phyloP scores from a whole-genome alignment of 208 protist species.

The Strigomonas culicis region DNA sequence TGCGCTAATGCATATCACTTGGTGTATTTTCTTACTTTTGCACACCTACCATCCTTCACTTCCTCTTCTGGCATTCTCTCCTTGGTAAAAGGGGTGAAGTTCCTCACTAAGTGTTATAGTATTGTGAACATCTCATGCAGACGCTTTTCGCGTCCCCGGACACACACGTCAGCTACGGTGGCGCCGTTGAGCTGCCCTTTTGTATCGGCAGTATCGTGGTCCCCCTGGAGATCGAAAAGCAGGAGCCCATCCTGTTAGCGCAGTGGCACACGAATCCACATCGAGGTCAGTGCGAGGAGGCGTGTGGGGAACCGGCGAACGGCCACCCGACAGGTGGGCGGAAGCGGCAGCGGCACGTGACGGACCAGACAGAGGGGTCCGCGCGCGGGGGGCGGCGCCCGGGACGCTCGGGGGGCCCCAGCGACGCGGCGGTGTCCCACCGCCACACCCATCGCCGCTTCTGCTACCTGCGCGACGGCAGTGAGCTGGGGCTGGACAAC shows the following conservation, averaged over 20 bases:
- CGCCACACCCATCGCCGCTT: slow-evolving; percentile 65
- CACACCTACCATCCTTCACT: slow-evolving; percentile 1
- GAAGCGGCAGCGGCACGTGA: no score
- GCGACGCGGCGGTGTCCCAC: slow-evolving; percentile 23
- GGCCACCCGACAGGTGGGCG: neutral
- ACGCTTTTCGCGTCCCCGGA: neutral
- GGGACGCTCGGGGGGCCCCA: neutral
- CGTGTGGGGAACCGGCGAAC: neutral
- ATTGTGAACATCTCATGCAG: neutral
- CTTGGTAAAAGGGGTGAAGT: slow-evolving; percentile 1
- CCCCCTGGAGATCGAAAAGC: slow-evolving; percentile 15
- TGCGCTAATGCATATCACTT: neutral
- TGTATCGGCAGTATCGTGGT: slow-evolving; percentile 44
- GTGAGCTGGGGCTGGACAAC: slow-evolving; percentile 36
- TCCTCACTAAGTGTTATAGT: neutral
- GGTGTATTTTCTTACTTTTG: slow-evolving; percentile 16
- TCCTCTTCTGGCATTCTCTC: neutral
- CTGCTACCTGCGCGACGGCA: slow-evolving; percentile 77
- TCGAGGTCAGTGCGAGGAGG: neutral
- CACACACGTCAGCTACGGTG: slow-evolving; percentile 47
- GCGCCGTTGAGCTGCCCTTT: slow-evolving; percentile 55
- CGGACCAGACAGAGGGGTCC: neutral
- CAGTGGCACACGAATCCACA: neutral
- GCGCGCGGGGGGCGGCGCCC: no score
- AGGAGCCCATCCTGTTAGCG: neutral